Base-by-base conservation (phyloP, 768 basidiomycete species). In the Tricholoma sp. region DNA sequence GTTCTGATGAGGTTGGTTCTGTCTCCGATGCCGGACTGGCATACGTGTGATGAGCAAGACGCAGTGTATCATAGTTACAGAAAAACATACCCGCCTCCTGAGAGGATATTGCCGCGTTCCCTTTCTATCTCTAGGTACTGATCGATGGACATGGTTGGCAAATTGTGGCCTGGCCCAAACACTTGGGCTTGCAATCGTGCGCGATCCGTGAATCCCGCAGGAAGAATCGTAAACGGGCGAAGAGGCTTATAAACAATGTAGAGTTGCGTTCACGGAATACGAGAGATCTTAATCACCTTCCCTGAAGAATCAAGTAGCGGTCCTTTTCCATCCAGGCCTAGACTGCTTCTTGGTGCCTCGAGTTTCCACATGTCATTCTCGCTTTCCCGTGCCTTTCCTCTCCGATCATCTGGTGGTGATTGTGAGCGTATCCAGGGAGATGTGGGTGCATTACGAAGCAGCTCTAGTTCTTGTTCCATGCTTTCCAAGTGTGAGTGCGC, bases 111-210 rank as follows among this genome's bases (percentile, higher is more conserved):
- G 0, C 96, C 96, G 55, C 89, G 75, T 65, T 85, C 78, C 49
- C 77, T 76, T 66, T 99, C 96, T 55, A 92, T 84, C 66, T 90
- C 84, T 32, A 99, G 79, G 66, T 95, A 98, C 70, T 98, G 91
- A 63, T 98, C 96, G 56, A 98, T 83, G 1, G 90, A 82, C 97
- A 99, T 98, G 0, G 93, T 94, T 4, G 97, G 97, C 32, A 98
- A 74, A 42, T 87, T 82, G 65, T 97, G 84, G 10, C 82, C 83
- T 12, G 91, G 82, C 13, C 86, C 82, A 72, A 98, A 98, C 3
- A 98, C 94, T 64, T 90, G 84, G 1, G 80, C 72, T 66, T 87
- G 86, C 6, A 97, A 66, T 24, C 85, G 80, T 41, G 85, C 78
- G 56, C 95, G 85, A 62, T 95, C 81, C 17, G 77, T 68, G 42